Base-by-base conservation (phyloP, 352 stramenopile genomes). In the Phytophthora pseudosyringae region DNA sequence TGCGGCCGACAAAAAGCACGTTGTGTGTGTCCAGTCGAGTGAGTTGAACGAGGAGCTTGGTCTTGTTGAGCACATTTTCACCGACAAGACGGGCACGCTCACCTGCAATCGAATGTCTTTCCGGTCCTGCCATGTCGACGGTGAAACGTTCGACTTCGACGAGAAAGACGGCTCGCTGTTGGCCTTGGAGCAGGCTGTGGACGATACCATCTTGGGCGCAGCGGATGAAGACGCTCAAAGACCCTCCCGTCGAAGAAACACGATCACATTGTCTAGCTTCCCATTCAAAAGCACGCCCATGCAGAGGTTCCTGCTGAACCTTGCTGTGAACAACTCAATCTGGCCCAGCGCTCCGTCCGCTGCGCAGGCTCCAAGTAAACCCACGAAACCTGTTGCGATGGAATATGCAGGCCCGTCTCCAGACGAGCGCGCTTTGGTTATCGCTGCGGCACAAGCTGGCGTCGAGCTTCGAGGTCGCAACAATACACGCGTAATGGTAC, bases 1-100 rank as follows among this genome's bases (percentile, higher is more conserved):
- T 1, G 25, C 46, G 8, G n/a, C n/a, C 5, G 60, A 76, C 40
- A 76, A 82, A 67, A 79, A 87, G 28, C 88, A 73, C 8, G 64
- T 66, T 3, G 82, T 89, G 16, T 78, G 71, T 29, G 91, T 92
- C 11, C 83, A 91, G 41, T 93, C 82, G 0, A 94, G 89, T 0
- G 89, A 97, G 54, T 69, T 98, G 29, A 97, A 95, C 43, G 93
- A 96, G 54, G 90, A 98, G 47, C 73, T 98, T 18, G 97, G 96
- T 5, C 80, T 98, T 66, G 90, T 99, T 13, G 81, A 98, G 52
- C 97, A 99, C 64, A 91, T 99, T 28, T 99, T 99, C 75, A 97
- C 72, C 0, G 93, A 98, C 63, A 98, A 98, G 61, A 98, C 93
- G 2, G 93, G 93, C 13, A 98, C 93, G 12, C 69, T 98, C 12